A percentile compares a stretch with the other conserved stretches of the same genome.
phyloP scores from a whole-genome alignment of 306 rosid species.

The Carpinus fangiana region DNA sequence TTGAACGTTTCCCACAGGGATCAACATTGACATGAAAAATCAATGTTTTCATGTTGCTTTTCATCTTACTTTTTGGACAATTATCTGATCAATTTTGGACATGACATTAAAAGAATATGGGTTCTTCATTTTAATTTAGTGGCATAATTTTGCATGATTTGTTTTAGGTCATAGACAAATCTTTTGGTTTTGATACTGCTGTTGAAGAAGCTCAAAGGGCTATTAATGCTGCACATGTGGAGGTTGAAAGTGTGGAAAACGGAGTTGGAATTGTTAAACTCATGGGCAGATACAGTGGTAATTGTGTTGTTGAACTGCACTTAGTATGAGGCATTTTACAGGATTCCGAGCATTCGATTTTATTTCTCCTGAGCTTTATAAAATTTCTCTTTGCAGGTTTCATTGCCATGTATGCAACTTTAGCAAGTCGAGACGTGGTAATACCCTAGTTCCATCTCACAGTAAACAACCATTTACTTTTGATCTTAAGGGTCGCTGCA shows the following conservation, averaged over 20 bases:
- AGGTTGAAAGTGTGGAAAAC: conserved; percentile 90
- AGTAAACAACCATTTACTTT: conserved; percentile 16
- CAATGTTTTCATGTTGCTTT: not conserved
- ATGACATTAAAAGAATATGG: not conserved
- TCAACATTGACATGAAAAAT: not conserved
- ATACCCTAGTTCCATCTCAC: conserved; percentile 32
- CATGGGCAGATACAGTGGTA: conserved; percentile 96
- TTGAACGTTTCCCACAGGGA: too few species aligned
- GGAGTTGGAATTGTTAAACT: conserved; percentile 93
- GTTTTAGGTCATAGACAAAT: conserved; percentile 88
- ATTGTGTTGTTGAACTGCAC: not conserved
- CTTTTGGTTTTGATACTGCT: conserved; percentile 97
- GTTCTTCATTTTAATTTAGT: not conserved
- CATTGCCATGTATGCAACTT: conserved; percentile 89
- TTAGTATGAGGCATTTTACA: not conserved
- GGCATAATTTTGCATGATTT: conserved; percentile 30
- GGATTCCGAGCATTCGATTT: not conserved
- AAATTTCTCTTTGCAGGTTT: conserved; percentile 72
- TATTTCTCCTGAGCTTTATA: conserved; percentile 17
- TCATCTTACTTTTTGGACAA: not conserved
- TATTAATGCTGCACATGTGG: conserved; percentile 92
- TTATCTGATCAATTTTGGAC: not conserved
- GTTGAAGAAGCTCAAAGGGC: conserved; percentile 99
- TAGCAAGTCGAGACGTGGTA: conserved; percentile 99
- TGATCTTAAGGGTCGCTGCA: conserved; percentile 14